phyloP scores from a whole-genome alignment of 1,139 yeast species.

The Yamadazyma friedrichii region DNA sequence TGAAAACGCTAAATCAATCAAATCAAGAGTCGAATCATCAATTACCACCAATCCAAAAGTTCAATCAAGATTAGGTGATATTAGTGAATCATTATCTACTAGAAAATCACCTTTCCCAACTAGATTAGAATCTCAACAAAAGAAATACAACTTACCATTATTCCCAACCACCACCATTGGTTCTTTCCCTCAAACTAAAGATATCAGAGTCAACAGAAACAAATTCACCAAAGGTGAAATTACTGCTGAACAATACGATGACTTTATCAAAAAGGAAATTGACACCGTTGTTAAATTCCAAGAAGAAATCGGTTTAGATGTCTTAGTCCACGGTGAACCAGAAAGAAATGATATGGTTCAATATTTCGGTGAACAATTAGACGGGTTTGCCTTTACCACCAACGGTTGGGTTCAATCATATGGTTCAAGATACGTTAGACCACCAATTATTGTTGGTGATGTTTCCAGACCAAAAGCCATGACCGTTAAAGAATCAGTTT shows the following conservation, averaged over 20 bases:
- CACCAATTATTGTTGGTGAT: conserved; percentile 98
- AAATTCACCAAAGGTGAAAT: conserved; percentile 96
- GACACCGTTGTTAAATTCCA: conserved; percentile 96
- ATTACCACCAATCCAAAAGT: conserved; percentile 92
- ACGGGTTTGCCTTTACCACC: conserved; percentile 96
- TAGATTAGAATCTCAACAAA: conserved; percentile 87
- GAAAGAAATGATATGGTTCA: conserved; percentile 99
- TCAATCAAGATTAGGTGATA: conserved; percentile 79
- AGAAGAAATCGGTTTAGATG: conserved; percentile 97
- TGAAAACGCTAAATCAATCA: conserved; percentile 84
- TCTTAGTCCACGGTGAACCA: conserved; percentile 99
- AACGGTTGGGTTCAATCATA: conserved; percentile 99
- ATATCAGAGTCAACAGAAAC: conserved; percentile 97
- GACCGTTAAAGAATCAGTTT: conserved; percentile 99
- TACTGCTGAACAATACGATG: conserved; percentile 91
- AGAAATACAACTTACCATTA: conserved; percentile 86
- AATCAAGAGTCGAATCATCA: conserved; percentile 82
- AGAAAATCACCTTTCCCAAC: conserved; percentile 85
- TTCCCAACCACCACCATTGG: conserved; percentile 99
- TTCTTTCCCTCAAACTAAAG: conserved; percentile 99
- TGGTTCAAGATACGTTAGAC: conserved; percentile 99
- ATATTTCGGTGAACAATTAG: conserved; percentile 98
- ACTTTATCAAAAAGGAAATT: conserved; percentile 95
- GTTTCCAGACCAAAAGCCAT: conserved; percentile 97
- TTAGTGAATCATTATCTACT: conserved; percentile 76